Evolutionary conservation across 345 rosid genomes (phyloP).

Genomic region (Citrus trifoliata): DNA sequence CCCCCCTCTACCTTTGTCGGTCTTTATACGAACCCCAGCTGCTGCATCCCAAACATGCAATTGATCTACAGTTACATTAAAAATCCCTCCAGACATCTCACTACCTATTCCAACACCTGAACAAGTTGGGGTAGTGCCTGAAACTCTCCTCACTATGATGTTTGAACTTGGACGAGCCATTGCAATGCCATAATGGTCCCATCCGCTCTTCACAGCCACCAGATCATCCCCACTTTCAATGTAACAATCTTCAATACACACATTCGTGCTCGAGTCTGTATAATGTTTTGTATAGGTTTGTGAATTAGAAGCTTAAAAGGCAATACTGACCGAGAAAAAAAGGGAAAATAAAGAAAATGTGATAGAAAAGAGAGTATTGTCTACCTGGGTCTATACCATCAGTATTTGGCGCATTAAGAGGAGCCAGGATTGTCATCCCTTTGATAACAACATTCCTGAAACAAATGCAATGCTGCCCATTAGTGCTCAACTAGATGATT

Average conservation of each 20-base stretch:
- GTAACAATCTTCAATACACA: conserved; percentile 90
- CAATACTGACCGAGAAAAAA: neutral
- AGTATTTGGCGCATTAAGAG: conserved; percentile 92
- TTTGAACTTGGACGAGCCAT: conserved; percentile 90
- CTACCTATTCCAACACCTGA: conserved; percentile 97
- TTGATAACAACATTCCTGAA: conserved; percentile 82
- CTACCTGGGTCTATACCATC: conserved; percentile 97
- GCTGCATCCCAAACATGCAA: conserved; percentile 88
- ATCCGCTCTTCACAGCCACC: conserved; percentile 92
- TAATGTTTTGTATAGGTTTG: neutral
- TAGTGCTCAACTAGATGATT: conserved; percentile 3
- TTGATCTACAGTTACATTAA: conserved; percentile 60
- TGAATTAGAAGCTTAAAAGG: neutral
- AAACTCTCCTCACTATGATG: conserved; percentile 64
- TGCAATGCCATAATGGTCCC: conserved; percentile 91
- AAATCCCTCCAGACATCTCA: conserved; percentile 97
- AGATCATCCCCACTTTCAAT: conserved; percentile 97
- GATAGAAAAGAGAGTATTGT: conserved; percentile 4
- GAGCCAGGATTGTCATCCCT: conserved; percentile 88
- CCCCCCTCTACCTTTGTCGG: conserved; percentile 92
- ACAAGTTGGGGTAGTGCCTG: conserved; percentile 93
- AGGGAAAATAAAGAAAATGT: neutral
- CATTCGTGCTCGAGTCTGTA: conserved; percentile 86
- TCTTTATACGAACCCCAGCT: conserved; percentile 85
- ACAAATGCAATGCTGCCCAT: conserved; percentile 6